A percentile compares a stretch with the other conserved stretches of the same genome.
phyloP scores from a whole-genome alignment of 805 yeast species.

The Yamadazyma olivae region DNA sequence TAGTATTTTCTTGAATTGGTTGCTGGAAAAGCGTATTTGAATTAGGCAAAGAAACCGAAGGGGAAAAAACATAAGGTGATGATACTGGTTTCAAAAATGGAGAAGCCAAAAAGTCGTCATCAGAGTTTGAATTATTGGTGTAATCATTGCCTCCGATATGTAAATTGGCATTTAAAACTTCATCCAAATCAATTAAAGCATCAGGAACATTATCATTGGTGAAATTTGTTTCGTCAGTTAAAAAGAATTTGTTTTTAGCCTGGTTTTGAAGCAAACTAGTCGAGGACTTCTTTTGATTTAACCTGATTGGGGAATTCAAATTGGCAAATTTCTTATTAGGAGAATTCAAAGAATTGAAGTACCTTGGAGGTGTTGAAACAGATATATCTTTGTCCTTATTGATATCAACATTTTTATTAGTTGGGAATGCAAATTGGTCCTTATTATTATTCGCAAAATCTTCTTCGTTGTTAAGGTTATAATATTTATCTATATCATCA shows the following conservation, averaged over 20 bases:
- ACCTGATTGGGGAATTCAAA: conserved; percentile 33
- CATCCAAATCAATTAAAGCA: conserved; percentile 40
- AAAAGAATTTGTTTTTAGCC: conserved; percentile 22
- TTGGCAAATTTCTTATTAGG: conserved; percentile 14
- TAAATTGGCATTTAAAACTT: conserved; percentile 29
- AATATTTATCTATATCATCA: conserved; percentile 25
- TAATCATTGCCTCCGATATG: conserved; percentile 19
- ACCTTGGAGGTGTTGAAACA: conserved; percentile 14
- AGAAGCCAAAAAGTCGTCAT: conserved; percentile 28
- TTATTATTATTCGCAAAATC: conserved; percentile 25
- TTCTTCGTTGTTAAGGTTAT: conserved; percentile 31
- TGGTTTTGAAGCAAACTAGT: neutral
- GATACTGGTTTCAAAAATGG: conserved; percentile 22
- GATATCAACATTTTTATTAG: neutral
- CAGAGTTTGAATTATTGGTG: conserved; percentile 12
- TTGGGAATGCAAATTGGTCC: conserved; percentile 1
- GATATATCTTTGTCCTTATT: conserved; percentile 3
- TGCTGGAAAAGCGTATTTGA: conserved; percentile 22
- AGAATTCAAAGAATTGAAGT: conserved; percentile 7
- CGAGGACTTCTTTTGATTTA: conserved; percentile 20
- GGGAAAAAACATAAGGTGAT: conserved; percentile 13
- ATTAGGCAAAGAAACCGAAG: conserved; percentile 13
- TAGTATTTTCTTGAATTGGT: conserved; percentile 25
- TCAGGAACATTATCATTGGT: conserved; percentile 32
- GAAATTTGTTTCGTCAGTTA: conserved; percentile 26